These are phyloP conservation scores for Podospora tetraspora DNA, from an alignment of 495 filamentous ascomycete genomes.

Conservation along the genomic window DNA sequence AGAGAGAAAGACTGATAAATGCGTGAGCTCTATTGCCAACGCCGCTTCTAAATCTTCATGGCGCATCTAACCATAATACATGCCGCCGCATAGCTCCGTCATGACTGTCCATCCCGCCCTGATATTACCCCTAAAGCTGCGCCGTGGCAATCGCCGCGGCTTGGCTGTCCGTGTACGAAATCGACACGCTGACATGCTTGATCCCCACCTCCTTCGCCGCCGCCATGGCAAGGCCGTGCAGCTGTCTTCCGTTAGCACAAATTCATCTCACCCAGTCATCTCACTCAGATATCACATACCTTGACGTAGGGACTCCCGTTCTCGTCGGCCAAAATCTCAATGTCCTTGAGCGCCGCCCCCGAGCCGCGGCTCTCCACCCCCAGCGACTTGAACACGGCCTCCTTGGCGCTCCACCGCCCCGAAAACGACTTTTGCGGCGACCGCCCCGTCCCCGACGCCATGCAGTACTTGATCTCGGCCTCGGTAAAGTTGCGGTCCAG, in stretches of 20 bases:
- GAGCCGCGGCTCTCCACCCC: conserved; percentile 81
- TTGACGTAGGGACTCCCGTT: conserved; percentile 77
- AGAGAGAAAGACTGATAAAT: background rate
- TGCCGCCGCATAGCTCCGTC: background rate
- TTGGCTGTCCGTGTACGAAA: conserved; percentile 88
- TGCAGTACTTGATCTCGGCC: conserved; percentile 78
- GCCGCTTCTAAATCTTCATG: background rate
- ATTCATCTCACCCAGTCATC: conserved; percentile 2
- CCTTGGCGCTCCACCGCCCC: conserved; percentile 93
- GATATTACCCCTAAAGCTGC: conserved; percentile 23
- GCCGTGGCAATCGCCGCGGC: conserved; percentile 77
- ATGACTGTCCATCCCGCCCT: background rate
- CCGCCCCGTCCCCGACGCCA: conserved; percentile 52
- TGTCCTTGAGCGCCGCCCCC: conserved; percentile 85
- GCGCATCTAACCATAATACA: conserved; percentile 6
- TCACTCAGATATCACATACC: conserved; percentile 52
- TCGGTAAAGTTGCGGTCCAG: conserved; percentile 90
- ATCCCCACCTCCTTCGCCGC: conserved; percentile 80
- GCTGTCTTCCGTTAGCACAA: conserved; percentile 51
- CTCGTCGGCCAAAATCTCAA: conserved; percentile 79
- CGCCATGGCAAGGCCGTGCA: conserved; percentile 74
- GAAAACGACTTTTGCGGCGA: conserved; percentile 80
- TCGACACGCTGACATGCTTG: conserved; percentile 82
- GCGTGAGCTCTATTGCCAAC: background rate
- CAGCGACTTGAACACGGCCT: conserved; percentile 97